These are phyloP conservation scores for Phaeosphaeria sp. DNA, from an alignment of 2,329 filamentous ascomycete species.

Conservation along the genomic window DNA sequence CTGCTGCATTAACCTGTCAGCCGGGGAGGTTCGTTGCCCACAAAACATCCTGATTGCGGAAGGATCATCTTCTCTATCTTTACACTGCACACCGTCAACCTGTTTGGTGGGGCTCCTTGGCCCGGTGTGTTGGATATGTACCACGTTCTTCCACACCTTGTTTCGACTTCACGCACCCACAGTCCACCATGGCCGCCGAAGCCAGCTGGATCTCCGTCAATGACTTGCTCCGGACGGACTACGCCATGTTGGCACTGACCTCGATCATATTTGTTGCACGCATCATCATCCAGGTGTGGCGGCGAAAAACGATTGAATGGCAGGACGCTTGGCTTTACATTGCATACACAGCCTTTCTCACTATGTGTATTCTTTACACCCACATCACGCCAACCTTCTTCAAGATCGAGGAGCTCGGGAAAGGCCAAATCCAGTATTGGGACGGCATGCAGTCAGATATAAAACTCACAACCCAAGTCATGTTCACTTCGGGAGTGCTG, in stretches of 20 bases:
- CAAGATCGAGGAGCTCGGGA: slow-evolving; percentile 35
- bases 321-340: slow-evolving; percentile 31
- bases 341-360: slow-evolving; percentile 36
- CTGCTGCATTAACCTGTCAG: not conserved
- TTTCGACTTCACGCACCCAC: not conserved
- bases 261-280: slow-evolving; percentile 23
- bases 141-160: not conserved
- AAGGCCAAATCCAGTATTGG: slow-evolving; percentile 39
- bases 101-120: not conserved
- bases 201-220: slow-evolving; percentile 23
- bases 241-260: slow-evolving; percentile 24
- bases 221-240: slow-evolving; percentile 18
- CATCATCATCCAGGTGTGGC: slow-evolving; percentile 16
- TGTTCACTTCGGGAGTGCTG: slow-evolving; percentile 47
- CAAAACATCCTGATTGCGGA: not conserved
- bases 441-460: slow-evolving; percentile 42
- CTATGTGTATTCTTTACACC: slow-evolving; percentile 41
- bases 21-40: not conserved
- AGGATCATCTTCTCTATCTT: not conserved
- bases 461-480: slow-evolving; percentile 40
- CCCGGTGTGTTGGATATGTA: not conserved
- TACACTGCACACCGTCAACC: not conserved
- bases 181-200: slow-evolving; percentile 16
- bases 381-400: slow-evolving; percentile 44
- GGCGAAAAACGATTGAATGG: slow-evolving; percentile 9